These are phyloP conservation scores for Boletus sp. DNA, from an alignment of 768 basidiomycete genomes.

Conservation along the genomic window DNA sequence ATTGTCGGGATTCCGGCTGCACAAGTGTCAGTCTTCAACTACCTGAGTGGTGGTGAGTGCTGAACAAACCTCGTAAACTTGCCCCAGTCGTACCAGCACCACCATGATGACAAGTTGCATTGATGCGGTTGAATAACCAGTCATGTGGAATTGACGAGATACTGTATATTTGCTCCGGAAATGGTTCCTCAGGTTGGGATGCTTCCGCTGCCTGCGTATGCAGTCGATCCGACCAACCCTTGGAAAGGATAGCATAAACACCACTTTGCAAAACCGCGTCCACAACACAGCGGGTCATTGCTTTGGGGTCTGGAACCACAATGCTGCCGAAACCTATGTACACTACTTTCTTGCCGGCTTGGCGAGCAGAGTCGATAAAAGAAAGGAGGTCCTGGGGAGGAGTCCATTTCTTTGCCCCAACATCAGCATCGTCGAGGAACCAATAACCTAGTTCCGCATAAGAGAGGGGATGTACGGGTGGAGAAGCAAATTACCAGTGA, in stretches of 20 bases:
- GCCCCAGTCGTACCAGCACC: conserved; percentile 97
- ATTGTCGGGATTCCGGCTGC: conserved; percentile 91
- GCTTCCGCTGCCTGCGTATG: conserved; percentile 59
- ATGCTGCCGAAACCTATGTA: conserved; percentile 99
- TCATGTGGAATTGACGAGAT: conserved; percentile 90
- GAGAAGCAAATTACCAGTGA: conserved; percentile 58
- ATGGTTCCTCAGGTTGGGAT: conserved; percentile 60
- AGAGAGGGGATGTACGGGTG: conserved; percentile 1
- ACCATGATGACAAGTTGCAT: conserved; percentile 98
- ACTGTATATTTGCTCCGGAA: conserved; percentile 77
- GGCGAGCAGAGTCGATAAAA: conserved; percentile 80
- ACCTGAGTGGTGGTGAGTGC: neutral
- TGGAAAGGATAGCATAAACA: conserved; percentile 90
- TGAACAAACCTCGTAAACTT: conserved; percentile 72
- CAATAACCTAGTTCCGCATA: conserved; percentile 69
- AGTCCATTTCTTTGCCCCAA: conserved; percentile 83
- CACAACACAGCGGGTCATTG: conserved; percentile 88
- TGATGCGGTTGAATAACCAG: conserved; percentile 91
- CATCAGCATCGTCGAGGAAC: conserved; percentile 93
- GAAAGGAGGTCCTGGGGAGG: conserved; percentile 75
- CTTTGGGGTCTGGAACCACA: conserved; percentile 90
- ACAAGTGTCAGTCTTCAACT: conserved; percentile 1
- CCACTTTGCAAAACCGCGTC: conserved; percentile 85
- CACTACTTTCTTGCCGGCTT: conserved; percentile 80
- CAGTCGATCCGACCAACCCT: conserved; percentile 96